A percentile compares a stretch with the other conserved stretches of the same genome.
phyloP scores from a whole-genome alignment of 257 asterid species.

The Rehmannia glutinosa region DNA sequence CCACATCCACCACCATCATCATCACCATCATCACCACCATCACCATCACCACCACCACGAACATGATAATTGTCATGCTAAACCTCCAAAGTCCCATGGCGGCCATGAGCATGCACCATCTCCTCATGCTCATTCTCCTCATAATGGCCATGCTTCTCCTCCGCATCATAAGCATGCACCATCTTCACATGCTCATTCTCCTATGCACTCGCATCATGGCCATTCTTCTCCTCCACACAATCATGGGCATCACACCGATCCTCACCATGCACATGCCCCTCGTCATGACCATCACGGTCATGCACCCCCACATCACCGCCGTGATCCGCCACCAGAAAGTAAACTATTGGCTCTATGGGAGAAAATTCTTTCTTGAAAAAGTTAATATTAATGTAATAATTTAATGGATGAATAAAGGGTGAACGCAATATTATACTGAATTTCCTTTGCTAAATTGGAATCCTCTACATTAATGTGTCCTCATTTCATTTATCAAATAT shows the following conservation, averaged over 20 bases:
- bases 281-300: background rate
- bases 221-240: background rate
- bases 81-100: background rate
- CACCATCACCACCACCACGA: no score
- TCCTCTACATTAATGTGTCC: no score
- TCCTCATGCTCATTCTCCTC: no score
- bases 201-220: no score
- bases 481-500: no score
- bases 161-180: no score
- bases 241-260: background rate
- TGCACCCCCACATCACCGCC: background rate
- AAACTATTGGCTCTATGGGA: background rate
- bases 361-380: background rate
- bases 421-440: no score
- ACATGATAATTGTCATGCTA: background rate
- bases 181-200: no score
- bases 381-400: no score
- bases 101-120: background rate
- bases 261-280: background rate
- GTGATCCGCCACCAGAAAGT: background rate
- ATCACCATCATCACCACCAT: no score
- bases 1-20: background rate
- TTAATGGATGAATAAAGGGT: background rate
- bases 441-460: no score
- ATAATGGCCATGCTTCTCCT: no score